These are phyloP conservation scores for Suhomyces taliae DNA, from an alignment of 1,139 yeast genomes.

Conservation along the genomic window DNA sequence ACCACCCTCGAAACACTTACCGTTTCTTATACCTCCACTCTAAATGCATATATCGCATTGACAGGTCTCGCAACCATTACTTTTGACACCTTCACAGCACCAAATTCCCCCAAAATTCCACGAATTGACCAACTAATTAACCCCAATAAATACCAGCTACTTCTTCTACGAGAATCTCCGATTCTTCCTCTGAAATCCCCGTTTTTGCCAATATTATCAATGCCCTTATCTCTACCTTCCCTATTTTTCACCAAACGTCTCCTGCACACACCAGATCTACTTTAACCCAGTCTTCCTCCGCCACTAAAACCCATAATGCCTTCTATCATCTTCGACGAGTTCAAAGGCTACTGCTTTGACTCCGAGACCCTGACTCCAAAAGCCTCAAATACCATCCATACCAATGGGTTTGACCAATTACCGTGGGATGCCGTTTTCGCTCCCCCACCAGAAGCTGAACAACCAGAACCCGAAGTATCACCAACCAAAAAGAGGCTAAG, in stretches of 20 bases:
- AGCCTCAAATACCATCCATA: not conserved
- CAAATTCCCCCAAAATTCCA: no score
- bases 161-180: no score
- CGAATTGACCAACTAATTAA: no score
- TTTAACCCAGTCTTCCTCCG: not conserved
- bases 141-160: no score
- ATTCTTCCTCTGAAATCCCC: no score
- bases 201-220: no score
- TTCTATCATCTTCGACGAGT: constrained; percentile 8
- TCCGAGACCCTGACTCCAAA: not conserved
- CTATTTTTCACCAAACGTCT: not conserved
- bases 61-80: no score
- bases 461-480: constrained; percentile 7
- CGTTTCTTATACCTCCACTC: no score
- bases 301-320: constrained; percentile 3
- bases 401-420: constrained; percentile 35
- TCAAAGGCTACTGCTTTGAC: constrained; percentile 19
- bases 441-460: constrained; percentile 6
- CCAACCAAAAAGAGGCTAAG: constrained; percentile 19
- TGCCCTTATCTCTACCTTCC: no score
- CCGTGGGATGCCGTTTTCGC: constrained; percentile 23
- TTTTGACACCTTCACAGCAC: no score
- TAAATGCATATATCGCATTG: no score
- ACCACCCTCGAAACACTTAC: no score
- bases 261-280: not conserved